Evolutionary conservation across 345 rosid genomes (phyloP).

Genomic region (Garcia nutans): DNA sequence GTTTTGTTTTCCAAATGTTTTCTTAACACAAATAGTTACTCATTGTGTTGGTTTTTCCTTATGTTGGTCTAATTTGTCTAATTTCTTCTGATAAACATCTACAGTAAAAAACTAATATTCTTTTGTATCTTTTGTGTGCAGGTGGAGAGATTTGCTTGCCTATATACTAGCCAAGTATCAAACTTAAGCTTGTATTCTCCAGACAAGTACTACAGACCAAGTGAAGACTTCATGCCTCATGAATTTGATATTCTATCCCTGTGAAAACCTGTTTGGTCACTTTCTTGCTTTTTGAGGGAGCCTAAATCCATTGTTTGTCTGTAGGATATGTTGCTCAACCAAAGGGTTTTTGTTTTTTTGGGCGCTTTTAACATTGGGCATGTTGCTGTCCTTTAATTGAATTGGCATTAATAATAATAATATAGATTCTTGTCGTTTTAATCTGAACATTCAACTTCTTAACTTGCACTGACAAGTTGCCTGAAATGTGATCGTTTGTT

Average conservation of each 20-base stretch:
- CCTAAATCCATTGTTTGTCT: neutral
- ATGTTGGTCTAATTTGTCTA: neutral
- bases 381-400: neutral
- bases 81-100: neutral
- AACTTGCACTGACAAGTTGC: neutral
- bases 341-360: too few species aligned
- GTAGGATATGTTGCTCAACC: neutral
- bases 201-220: constrained; percentile 85
- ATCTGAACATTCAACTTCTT: neutral
- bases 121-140: constrained; percentile 21
- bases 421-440: neutral
- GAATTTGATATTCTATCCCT: constrained; percentile 71
- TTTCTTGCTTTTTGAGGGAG: neutral
- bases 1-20: neutral
- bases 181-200: constrained; percentile 89
- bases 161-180: constrained; percentile 88
- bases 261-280: constrained; percentile 28
- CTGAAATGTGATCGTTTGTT: neutral
- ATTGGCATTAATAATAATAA: neutral
- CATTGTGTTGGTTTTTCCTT: neutral
- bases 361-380: neutral
- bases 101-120: too few species aligned
- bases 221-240: constrained; percentile 96
- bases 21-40: neutral
- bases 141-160: constrained; percentile 99